Evolutionary conservation across 805 yeast species (phyloP), one percentile per base, ranked within the genome.

Genomic region (Candida odintsovae): DNA sequence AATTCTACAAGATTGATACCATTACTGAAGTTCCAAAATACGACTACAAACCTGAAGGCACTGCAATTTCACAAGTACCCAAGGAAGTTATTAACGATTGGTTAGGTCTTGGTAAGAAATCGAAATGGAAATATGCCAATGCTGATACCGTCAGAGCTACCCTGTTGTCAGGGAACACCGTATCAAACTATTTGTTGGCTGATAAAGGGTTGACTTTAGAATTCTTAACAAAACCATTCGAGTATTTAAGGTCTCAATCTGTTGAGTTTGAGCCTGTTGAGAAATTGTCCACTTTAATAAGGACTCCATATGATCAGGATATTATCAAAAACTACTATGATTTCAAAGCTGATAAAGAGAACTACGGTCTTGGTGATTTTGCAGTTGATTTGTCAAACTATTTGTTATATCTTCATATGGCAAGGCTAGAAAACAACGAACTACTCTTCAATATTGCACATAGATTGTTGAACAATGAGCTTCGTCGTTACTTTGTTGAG

Each of bases 141-240:
- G 25, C 49, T 22, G 54, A 51, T 44, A 42, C 47, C 4, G 20
- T 51, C 10, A 42, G 54, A 42, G 46, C 52, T 46, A 46, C 40
- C 4, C n/a, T 50, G 19, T 15, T 50, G 12, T 8, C 25, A 10
- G 46, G 45, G 16, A 45, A 45, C 7, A 21, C 10, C n/a, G 41
- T 42, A 25, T 38, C 45, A 3, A 37, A 44, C 23, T 18, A 37
- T n/a, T 10, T 42, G 19, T 42, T 43, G n/a, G 10, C 9, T 21
- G 52, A 49, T 31, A 28, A 47, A 18, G n/a, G 15, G 10, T 16
- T 31, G 8, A 39, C 47, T 2, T 25, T 50, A 21, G 23, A 41
- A 5, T 7, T 50, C 4, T 41, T 38, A 12, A 43, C 47, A 1
- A 31, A 36, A 6, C 8, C 28, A 3, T 25, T 41, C n/a, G 50